Base-by-base conservation (phyloP, 2,329 filamentous ascomycete species). In the Arthrobotrys conoides region DNA sequence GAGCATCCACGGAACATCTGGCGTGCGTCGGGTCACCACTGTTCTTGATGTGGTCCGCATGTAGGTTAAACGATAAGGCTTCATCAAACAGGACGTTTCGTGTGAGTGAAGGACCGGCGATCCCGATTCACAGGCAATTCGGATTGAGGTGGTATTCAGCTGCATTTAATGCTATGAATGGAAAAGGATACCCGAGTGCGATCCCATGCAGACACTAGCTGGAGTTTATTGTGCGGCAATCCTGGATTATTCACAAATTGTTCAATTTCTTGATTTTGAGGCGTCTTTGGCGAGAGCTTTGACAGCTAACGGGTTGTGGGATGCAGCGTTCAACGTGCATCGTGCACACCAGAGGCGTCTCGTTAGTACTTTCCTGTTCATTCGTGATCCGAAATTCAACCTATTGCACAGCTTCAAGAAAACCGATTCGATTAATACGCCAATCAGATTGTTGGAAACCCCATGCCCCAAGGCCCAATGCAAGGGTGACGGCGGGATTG, bases 41-140 rank as follows among this genome's bases (percentile, higher is more conserved):
- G 36, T n/a, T 22, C 27, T 55, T 71, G 68, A 57, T 51, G 44
- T 51, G 38, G 24, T 16, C 36, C 64, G 69, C 59, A 72, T 30
- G 48, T 30, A 22, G 24, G 24, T 59, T 72, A 72, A 72, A 48
- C 69, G 69, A 72, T 66, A 72, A 72, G 59, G 69, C 69, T 72
- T 66, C 48, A 66, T 44, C n/a, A 44, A 12, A 61, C 30, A 22
- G 18, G 16, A 22, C 18, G 33, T 59, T 59, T 59, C 53, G 38
- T 59, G 30, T 55, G 48, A 66, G 61, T 71, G 36, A 48, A 30
- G 30, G 30, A 67, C 70, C 70, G 70, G 70, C 55, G 61, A 67
- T 73, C 61, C 70, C 70, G 70, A 73, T 73, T 73, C 70, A 51
- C 30, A 49, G 63, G 53, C 69, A 20, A 38, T 72, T 53, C 49